These are phyloP conservation scores for Phalaenopsis equestris DNA, from an alignment of 106 monocot genomes.

Conservation along the genomic window DNA sequence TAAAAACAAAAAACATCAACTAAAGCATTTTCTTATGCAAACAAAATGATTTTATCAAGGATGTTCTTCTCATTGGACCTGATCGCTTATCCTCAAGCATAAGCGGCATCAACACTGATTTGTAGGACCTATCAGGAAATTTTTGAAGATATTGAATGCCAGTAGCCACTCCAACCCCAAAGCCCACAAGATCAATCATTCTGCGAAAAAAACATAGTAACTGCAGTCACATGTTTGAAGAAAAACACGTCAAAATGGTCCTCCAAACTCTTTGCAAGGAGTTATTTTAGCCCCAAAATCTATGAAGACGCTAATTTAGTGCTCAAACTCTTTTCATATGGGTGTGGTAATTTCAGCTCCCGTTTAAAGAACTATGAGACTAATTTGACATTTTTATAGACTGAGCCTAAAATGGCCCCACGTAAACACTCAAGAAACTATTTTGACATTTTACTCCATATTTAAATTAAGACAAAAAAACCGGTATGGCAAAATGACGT, in stretches of 20 bases:
- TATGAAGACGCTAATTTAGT: no score
- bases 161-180: constrained; percentile 36
- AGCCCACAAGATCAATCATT: constrained; percentile 41
- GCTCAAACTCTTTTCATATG: no score
- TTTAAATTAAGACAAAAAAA: no score
- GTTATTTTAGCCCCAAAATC: no score
- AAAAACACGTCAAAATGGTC: neutral
- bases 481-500: no score
- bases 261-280: neutral
- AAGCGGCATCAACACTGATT: constrained; percentile 52
- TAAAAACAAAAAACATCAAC: neutral
- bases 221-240: neutral
- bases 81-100: constrained; percentile 80
- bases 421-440: no score
- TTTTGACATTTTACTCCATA: no score
- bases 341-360: no score
- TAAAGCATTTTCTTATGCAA: neutral
- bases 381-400: no score
- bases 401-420: no score
- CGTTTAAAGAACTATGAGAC: no score
- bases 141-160: constrained; percentile 63
- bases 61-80: constrained; percentile 26
- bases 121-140: constrained; percentile 79
- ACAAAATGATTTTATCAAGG: neutral
- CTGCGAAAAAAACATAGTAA: constrained; percentile 6